Conservation (phyloP, 2,329 filamentous ascomycete species). For the Botrytis fragariae region DNA sequence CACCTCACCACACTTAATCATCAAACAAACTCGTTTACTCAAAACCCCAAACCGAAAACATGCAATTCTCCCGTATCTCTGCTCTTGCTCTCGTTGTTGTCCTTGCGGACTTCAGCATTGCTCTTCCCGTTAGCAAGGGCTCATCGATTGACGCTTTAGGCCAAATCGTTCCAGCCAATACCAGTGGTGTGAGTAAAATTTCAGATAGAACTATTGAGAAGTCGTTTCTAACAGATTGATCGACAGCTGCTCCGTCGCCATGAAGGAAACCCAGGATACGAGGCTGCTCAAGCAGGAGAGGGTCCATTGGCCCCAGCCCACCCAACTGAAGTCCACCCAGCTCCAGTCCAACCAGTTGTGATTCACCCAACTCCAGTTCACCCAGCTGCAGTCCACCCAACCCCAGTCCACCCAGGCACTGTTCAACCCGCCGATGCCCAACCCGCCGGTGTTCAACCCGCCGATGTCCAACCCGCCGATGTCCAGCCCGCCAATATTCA, state of each 20-base stretch:
- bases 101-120: neutral
- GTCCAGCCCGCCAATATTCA: neutral
- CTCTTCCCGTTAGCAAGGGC: neutral
- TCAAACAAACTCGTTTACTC: neutral
- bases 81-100: neutral
- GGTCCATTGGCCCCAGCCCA: neutral
- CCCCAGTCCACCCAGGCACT: neutral
- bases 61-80: slow-evolving; percentile 7
- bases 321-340: neutral
- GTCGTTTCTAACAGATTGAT: slow-evolving; percentile 30
- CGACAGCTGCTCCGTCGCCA: slow-evolving; percentile 32
- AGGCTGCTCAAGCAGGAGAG: neutral
- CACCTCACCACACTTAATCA: neutral
- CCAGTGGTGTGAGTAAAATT: neutral
- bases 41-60: neutral
- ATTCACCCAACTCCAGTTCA: neutral
- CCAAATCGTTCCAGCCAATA: accelerated
- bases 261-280: neutral
- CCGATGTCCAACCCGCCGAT: neutral
- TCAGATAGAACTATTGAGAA: neutral
- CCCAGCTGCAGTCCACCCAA: neutral
- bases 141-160: neutral
- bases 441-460: too few species aligned
- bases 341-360: neutral
- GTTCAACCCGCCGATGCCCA: too few species aligned